Evolutionary conservation across 768 basidiomycete species (phyloP), one percentile per base, ranked within the genome.

Genomic region (Russula compacta): DNA sequence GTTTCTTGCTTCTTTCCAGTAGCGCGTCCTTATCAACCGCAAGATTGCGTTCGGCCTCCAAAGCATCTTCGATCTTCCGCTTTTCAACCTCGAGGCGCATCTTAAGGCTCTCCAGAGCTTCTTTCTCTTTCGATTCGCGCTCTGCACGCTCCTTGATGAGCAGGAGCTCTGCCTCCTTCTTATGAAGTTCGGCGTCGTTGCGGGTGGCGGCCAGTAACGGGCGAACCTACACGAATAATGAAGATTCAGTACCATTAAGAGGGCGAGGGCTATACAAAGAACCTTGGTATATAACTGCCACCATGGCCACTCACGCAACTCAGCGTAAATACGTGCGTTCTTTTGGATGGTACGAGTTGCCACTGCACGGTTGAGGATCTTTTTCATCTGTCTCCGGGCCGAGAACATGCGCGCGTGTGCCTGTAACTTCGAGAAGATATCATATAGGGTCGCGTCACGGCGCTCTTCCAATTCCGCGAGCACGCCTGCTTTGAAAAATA

Each of bases 401-500:
- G 87, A 86, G 77, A 82, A 94, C 82, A 81, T 94, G 60, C 94
- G 79, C 3, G 90, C 87, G 1, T 83, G 78, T 0, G 97, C 91
- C 71, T 99, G 97, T 43, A 99, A 72, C 39, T 84, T 81, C 11
- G 91, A 86, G 74, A 98, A 95, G 49, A 97, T 78, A 63, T 93
- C 93, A 65, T 83, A 95, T 21, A 99, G 73, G n/a, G 92, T 74
- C 12, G 83, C 79, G 72, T 99, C 95, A 15, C 95, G 77, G 12
- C 92, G 81, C 67, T 98, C 97, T 71, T 98, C 97, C 9, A 98
- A 80, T 67, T 95, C 95, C 36, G 97, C 97, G 15, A 99, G 80
- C 4, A 97, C 92, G 4, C 95, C 95, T 2, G 97, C 95, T 71
- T 98, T 98, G 83, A 99, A 98, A 78, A 98, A 99, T 62, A 98